Evolutionary conservation across 805 yeast species (phyloP).

Genomic region (Nakazawaea anatomiae): DNA sequence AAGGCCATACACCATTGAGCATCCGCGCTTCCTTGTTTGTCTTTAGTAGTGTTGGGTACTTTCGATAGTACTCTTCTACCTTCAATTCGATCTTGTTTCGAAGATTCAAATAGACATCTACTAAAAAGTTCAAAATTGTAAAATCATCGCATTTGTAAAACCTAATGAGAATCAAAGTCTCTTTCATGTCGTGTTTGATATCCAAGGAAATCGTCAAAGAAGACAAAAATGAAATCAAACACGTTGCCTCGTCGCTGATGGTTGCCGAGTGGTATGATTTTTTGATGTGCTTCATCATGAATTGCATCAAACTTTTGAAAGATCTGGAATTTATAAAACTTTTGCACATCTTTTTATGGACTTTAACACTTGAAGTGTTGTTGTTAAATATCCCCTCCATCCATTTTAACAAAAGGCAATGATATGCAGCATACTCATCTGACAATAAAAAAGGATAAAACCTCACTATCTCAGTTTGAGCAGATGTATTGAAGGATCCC

Average conservation of each 20-base stretch:
- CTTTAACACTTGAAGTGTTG: neutral
- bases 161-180: neutral
- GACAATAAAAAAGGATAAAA: neutral
- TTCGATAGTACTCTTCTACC: neutral
- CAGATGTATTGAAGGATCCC: neutral
- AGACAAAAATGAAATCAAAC: neutral
- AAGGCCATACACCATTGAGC: neutral
- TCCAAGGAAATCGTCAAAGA: neutral
- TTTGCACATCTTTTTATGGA: neutral
- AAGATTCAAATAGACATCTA: slow-evolving; percentile 1
- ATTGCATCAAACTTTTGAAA: neutral
- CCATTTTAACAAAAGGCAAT: neutral
- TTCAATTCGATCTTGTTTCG: neutral
- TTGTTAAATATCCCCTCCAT: slow-evolving; percentile 1
- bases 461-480: neutral
- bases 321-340: neutral
- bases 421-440: neutral
- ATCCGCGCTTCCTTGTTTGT: neutral
- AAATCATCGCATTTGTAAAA: slow-evolving; percentile 3
- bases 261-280: neutral
- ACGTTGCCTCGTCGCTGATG: neutral
- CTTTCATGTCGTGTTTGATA: neutral
- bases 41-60: neutral
- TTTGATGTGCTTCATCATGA: neutral
- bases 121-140: neutral